These are phyloP conservation scores for Closterium sp. DNA, from an alignment of 139 green algal genomes.

Conservation along the genomic window DNA sequence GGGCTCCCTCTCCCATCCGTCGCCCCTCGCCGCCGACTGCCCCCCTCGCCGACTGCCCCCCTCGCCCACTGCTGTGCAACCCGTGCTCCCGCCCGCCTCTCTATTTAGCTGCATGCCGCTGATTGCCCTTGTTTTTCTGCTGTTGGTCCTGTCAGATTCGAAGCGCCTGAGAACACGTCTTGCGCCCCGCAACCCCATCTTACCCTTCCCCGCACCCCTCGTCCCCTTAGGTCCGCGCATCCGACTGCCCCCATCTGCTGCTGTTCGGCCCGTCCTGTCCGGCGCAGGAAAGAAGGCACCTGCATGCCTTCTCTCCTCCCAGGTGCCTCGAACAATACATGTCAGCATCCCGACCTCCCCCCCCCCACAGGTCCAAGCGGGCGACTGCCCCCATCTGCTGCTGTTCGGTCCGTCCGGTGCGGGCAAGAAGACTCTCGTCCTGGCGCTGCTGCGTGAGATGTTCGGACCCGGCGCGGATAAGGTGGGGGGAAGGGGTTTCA, in stretches of 20 bases:
- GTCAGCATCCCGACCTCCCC: neutral
- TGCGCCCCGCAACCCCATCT: neutral
- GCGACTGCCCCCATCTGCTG: conserved; percentile 91
- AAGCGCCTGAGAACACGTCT: no score
- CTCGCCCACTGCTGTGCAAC: no score
- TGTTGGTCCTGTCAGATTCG: no score
- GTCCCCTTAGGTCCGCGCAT: neutral
- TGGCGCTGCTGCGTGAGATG: conserved; percentile 83
- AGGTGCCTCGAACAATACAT: neutral
- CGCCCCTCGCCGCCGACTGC: no score
- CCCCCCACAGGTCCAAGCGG: conserved; percentile 59
- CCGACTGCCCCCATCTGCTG: neutral
- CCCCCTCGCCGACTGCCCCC: no score
- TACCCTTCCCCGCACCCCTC: neutral
- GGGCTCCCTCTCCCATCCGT: no score
- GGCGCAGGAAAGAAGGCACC: conserved; percentile 62
- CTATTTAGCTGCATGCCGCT: no score
- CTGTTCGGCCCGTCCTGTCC: neutral
- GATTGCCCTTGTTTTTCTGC: no score
- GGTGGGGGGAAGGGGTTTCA: conserved; percentile 33
- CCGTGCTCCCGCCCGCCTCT: no score
- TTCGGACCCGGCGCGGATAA: conserved; percentile 89
- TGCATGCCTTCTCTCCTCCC: neutral
- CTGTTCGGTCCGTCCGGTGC: conserved; percentile 92
- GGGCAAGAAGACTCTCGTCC: conserved; percentile 94